Conservation (phyloP, 176 grass and related monocot species). For the Oryza rufipogon region DNA sequence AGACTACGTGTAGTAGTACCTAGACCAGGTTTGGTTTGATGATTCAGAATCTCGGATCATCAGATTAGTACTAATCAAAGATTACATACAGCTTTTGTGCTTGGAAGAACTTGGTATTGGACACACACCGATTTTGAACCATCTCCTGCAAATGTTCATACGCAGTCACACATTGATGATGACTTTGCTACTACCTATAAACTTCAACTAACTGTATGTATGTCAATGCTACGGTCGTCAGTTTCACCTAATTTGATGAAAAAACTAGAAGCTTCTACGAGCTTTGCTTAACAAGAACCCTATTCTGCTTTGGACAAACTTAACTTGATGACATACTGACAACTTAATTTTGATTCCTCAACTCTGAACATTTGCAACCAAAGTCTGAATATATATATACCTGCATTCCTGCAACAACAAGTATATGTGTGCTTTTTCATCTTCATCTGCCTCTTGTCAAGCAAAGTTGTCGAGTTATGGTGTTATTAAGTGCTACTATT, state of each 20-base stretch:
- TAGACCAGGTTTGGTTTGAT: too few species aligned
- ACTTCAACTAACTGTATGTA: background rate
- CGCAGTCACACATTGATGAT: conserved; percentile 21
- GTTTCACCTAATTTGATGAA: background rate
- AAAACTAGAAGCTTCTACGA: background rate
- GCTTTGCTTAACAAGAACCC: background rate
- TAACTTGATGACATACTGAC: background rate
- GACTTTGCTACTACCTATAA: conserved; percentile 13
- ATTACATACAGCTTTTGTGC: background rate
- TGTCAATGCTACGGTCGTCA: background rate
- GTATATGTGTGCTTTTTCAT: background rate
- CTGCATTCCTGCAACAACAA: too few species aligned
- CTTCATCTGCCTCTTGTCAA: background rate
- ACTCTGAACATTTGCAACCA: background rate
- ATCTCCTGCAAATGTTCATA: background rate
- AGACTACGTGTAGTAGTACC: too few species aligned
- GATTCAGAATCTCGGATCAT: background rate
- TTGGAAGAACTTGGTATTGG: background rate
- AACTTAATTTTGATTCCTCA: background rate
- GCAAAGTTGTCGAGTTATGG: background rate
- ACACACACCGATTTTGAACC: background rate
- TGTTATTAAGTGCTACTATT: too few species aligned
- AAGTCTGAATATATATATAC: background rate
- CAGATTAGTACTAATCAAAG: background rate
- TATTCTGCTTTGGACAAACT: background rate